A percentile compares a stretch with the other conserved stretches of the same genome.
These are phyloP conservation scores for Phytopythium helicoides DNA, from an alignment of 352 stramenopile genomes.

Conservation along the genomic window DNA sequence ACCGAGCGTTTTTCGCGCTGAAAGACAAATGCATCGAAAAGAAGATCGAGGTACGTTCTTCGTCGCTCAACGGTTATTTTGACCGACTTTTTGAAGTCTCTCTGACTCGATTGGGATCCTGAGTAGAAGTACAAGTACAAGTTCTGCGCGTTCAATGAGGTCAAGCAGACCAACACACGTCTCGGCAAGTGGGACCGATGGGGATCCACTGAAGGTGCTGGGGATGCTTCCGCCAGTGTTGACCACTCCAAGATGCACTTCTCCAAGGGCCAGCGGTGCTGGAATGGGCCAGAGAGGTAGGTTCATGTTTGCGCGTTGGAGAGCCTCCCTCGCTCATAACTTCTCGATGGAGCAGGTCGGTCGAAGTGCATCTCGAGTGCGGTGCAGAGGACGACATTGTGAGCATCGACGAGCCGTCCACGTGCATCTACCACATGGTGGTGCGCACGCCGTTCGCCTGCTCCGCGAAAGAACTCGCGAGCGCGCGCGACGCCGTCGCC, in stretches of 20 bases:
- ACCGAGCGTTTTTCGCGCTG: slow-evolving; percentile 70
- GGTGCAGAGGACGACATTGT: slow-evolving; percentile 78
- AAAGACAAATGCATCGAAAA: slow-evolving; percentile 79
- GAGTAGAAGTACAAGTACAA: slow-evolving; percentile 87
- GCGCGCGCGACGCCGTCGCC: slow-evolving; percentile 39
- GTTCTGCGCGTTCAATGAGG: slow-evolving; percentile 77
- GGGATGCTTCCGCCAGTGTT: neutral
- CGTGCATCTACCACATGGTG: slow-evolving; percentile 90
- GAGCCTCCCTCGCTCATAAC: neutral
- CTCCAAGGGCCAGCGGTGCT: slow-evolving; percentile 84
- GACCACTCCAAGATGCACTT: slow-evolving; percentile 75
- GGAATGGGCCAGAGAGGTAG: slow-evolving; percentile 87
- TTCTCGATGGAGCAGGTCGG: slow-evolving; percentile 40
- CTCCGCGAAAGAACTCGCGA: slow-evolving; percentile 37
- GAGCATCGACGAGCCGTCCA: slow-evolving; percentile 91
- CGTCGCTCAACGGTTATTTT: slow-evolving; percentile 1
- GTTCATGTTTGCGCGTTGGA: neutral
- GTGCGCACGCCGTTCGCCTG: slow-evolving; percentile 68
- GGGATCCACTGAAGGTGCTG: slow-evolving; percentile 9
- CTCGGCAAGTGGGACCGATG: slow-evolving; percentile 79
- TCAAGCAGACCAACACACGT: slow-evolving; percentile 77
- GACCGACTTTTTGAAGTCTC: neutral
- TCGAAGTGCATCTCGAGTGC: slow-evolving; percentile 78
- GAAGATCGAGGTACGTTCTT: slow-evolving; percentile 52
- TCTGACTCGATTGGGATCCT: too few species aligned